A percentile compares a stretch with the other conserved stretches of the same genome.
phyloP scores from a whole-genome alignment of 176 grass and related monocot species.

The Elymus sibiricus region DNA sequence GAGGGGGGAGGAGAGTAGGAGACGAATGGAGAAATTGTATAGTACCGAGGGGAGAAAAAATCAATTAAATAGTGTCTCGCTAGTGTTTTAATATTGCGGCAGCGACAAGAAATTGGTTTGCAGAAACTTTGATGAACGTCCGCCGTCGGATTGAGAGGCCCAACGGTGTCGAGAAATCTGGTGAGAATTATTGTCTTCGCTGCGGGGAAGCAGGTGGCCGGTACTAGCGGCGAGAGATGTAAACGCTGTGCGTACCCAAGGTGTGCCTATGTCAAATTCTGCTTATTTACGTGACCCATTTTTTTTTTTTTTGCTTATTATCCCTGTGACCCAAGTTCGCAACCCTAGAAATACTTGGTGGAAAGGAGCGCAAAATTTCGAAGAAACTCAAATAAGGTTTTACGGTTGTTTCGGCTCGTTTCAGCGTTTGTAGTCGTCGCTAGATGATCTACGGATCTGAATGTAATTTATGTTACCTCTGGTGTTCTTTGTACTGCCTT shows the following conservation, averaged over 20 bases:
- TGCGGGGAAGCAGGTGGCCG: not conserved
- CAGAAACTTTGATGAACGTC: not conserved
- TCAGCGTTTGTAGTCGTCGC: no score
- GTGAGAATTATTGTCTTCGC: not conserved
- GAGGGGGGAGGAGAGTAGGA: not conserved
- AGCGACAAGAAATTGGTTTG: not conserved
- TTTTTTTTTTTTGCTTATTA: not conserved
- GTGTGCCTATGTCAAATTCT: not conserved
- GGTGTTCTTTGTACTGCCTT: no score
- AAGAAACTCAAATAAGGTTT: no score
- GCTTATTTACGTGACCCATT: not conserved
- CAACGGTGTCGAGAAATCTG: not conserved
- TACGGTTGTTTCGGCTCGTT: not conserved
- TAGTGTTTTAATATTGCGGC: slow-evolving; percentile 10
- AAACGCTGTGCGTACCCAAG: not conserved
- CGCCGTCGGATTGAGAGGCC: not conserved
- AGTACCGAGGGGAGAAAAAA: not conserved
- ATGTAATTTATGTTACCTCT: no score
- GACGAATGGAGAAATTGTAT: slow-evolving; percentile 20
- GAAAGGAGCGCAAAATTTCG: not conserved
- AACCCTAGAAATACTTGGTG: not conserved
- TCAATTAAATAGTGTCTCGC: slow-evolving; percentile 11
- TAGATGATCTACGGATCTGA: no score
- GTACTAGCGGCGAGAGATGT: not conserved
- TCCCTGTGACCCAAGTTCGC: not conserved